phyloP scores from a whole-genome alignment of 31 red algal genomes.

The Asparagopsis taxiformis region DNA sequence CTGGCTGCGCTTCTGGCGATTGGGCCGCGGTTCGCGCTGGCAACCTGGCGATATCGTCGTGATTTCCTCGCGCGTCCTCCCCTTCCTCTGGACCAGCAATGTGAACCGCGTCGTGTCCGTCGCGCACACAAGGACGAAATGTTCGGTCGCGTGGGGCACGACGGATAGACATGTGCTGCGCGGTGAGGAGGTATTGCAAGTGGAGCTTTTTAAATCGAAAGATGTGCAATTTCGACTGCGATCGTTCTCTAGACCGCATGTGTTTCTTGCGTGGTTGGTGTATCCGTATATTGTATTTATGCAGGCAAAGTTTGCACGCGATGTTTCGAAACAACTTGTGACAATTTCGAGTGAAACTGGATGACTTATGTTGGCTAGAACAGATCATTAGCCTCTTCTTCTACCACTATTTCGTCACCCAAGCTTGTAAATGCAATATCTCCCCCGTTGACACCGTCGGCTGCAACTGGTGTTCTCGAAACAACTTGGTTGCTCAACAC shows the following conservation, averaged over 20 bases:
- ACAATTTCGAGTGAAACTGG: neutral
- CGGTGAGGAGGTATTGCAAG: conserved; percentile 41
- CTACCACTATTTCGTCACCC: no score
- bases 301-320: conserved; percentile 17
- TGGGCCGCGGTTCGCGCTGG: conserved; percentile 9
- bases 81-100: conserved; percentile 46
- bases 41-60: conserved; percentile 27
- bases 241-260: conserved; percentile 27
- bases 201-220: neutral
- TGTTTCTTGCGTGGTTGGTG: conserved; percentile 1
- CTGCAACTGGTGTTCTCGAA: no score
- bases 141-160: conserved; percentile 40
- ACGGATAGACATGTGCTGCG: conserved; percentile 34
- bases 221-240: conserved; percentile 34
- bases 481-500: no score
- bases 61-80: conserved; percentile 42
- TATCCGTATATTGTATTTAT: conserved; percentile 15
- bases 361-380: no score
- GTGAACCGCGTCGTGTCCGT: conserved; percentile 45
- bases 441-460: no score
- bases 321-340: conserved; percentile 1
- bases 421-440: no score
- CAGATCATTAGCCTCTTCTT: no score
- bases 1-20: conserved; percentile 53
- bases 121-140: no score